These are phyloP conservation scores for Colletotrichum musicola DNA, from an alignment of 2,329 filamentous ascomycete species.

Conservation along the genomic window DNA sequence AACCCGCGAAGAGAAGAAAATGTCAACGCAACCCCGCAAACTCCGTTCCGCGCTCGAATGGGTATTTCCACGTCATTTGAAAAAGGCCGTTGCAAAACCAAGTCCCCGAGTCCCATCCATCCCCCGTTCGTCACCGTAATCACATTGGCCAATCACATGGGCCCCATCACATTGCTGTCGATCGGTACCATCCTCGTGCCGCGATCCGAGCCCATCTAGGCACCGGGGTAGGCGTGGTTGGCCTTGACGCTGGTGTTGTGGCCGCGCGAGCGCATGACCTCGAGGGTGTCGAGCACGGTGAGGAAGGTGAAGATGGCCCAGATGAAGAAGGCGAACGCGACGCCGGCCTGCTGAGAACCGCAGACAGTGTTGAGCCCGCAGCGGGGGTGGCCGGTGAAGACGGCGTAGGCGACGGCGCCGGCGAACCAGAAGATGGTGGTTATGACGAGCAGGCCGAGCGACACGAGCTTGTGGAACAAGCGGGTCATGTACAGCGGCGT, in stretches of 20 bases:
- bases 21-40: constrained; percentile 3
- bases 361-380: constrained; percentile 69
- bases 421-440: constrained; percentile 93
- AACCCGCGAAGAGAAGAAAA: not conserved
- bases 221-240: constrained; percentile 38
- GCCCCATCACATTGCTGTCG: not conserved
- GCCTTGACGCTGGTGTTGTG: constrained; percentile 42
- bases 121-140: too few species aligned
- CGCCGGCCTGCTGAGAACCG: constrained; percentile 70
- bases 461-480: constrained; percentile 72
- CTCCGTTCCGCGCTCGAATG: constrained; percentile 26
- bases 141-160: not conserved
- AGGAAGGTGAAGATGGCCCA: constrained; percentile 66
- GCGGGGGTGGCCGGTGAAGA: constrained; percentile 67
- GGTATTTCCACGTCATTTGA: constrained; percentile 33
- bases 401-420: constrained; percentile 83
- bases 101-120: not conserved
- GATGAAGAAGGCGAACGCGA: constrained; percentile 75
- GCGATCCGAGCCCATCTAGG: not conserved
- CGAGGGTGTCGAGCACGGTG: constrained; percentile 60
- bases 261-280: constrained; percentile 57
- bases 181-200: not conserved
- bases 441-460: constrained; percentile 76
- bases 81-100: constrained; percentile 12
- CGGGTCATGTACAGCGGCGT: constrained; percentile 72